Evolutionary conservation across 169 alveolate species (phyloP).

Genomic region (Eimeria brunetti): DNA sequence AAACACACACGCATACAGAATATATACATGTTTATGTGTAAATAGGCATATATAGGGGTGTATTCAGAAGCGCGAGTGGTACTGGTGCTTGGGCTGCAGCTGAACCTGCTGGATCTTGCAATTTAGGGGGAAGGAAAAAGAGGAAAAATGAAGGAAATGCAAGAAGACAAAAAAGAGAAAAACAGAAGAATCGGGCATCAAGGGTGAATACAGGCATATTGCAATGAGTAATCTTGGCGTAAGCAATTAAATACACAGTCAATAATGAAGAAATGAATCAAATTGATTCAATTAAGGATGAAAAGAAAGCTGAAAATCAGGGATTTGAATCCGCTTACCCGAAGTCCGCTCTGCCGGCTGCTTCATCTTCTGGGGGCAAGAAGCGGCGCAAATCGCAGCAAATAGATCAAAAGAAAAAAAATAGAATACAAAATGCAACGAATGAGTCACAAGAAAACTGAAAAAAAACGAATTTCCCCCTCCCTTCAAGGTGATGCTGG

Average conservation of each 20-base stretch:
- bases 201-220: not conserved
- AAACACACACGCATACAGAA: no score
- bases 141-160: not conserved
- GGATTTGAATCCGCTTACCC: not conserved
- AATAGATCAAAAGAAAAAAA: no score
- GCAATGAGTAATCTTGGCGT: not conserved
- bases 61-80: no score
- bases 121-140: no score
- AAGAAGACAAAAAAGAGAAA: not conserved
- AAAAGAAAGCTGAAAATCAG: no score
- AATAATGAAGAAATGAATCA: not conserved
- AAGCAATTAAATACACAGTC: not conserved
- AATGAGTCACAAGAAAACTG: no score
- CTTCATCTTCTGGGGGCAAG: not conserved
- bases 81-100: no score
- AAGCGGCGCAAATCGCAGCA: not conserved
- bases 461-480: not conserved
- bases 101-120: no score
- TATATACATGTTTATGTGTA: no score
- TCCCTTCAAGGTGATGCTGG: not conserved
- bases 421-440: no score
- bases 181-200: not conserved
- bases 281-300: no score
- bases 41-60: not conserved
- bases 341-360: slow-evolving; percentile 35